Conservation (phyloP, 495 filamentous ascomycete genomes). For the Penicillium simplicissimum region DNA sequence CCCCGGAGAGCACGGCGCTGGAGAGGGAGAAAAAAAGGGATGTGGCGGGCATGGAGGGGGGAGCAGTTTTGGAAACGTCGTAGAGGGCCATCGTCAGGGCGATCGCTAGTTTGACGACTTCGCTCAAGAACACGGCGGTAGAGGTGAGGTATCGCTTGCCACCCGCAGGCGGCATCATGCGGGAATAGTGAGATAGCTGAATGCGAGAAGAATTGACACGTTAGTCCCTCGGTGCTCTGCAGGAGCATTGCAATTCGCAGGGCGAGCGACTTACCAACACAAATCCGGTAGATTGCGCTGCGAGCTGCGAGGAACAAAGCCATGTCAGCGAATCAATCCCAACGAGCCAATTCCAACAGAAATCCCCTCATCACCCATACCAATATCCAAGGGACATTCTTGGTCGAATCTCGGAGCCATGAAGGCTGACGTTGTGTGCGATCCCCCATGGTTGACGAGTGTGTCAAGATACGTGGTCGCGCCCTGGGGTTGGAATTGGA, state of each 20-base stretch:
- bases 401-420: slow-evolving; percentile 68
- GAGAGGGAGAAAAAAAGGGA: slow-evolving; percentile 79
- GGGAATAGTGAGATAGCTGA: slow-evolving; percentile 88
- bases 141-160: slow-evolving; percentile 89
- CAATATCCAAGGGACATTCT: slow-evolving; percentile 74
- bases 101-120: slow-evolving; percentile 86
- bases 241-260: neutral
- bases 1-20: slow-evolving; percentile 79
- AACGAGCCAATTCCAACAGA: neutral
- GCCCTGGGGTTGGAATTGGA: slow-evolving; percentile 9
- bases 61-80: slow-evolving; percentile 74
- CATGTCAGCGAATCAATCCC: slow-evolving; percentile 21
- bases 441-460: slow-evolving; percentile 39
- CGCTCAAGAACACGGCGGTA: slow-evolving; percentile 91
- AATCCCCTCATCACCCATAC: slow-evolving; percentile 46
- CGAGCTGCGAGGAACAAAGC: slow-evolving; percentile 30
- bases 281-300: slow-evolving; percentile 42
- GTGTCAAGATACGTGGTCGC: slow-evolving; percentile 12
- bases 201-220: neutral
- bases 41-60: slow-evolving; percentile 74
- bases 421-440: slow-evolving; percentile 37
- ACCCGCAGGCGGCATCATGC: slow-evolving; percentile 79
- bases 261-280: slow-evolving; percentile 40
- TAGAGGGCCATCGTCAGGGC: slow-evolving; percentile 84
- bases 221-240: slow-evolving; percentile 16